phyloP scores from a whole-genome alignment of 2,329 filamentous ascomycete genomes.

The Cordyceps farinosa region DNA sequence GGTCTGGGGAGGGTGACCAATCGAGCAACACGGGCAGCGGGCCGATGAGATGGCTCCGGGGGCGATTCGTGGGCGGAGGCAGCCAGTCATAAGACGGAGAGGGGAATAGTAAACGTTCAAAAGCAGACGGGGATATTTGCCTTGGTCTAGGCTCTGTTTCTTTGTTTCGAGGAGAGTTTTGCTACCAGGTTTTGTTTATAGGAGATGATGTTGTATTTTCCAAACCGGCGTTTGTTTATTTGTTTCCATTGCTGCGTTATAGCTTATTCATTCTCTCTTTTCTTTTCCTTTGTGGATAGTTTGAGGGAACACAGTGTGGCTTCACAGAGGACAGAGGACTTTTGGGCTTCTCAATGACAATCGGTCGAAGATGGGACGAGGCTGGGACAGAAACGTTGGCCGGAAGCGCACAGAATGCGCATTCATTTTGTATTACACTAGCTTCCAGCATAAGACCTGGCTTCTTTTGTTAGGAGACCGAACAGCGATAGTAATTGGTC shows the following conservation, averaged over 20 bases:
- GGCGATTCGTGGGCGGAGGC: constrained; percentile 34
- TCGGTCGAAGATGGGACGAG: background rate
- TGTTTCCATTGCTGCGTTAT: background rate
- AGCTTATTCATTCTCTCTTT: background rate
- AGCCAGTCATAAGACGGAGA: constrained; percentile 9
- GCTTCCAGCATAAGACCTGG: background rate
- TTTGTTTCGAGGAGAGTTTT: background rate
- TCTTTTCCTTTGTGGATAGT: background rate
- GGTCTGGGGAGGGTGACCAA: constrained; percentile 29
- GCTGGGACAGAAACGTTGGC: background rate
- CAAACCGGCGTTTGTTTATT: background rate
- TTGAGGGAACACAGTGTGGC: background rate
- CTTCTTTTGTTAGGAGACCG: background rate
- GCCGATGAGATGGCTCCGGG: constrained; percentile 43
- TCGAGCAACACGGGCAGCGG: constrained; percentile 32
- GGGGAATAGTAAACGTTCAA: background rate
- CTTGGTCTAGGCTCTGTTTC: background rate
- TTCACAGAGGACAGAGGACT: background rate
- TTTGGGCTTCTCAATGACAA: background rate
- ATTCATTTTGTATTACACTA: constrained; percentile 11
- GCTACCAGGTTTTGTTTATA: background rate
- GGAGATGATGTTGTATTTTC: background rate
- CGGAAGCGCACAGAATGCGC: background rate
- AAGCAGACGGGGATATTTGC: background rate
- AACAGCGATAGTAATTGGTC: background rate